A percentile compares a stretch with the other conserved stretches of the same genome.
These are phyloP conservation scores for Lolium perenne DNA, from an alignment of 176 grass and related monocot genomes.

Conservation along the genomic window DNA sequence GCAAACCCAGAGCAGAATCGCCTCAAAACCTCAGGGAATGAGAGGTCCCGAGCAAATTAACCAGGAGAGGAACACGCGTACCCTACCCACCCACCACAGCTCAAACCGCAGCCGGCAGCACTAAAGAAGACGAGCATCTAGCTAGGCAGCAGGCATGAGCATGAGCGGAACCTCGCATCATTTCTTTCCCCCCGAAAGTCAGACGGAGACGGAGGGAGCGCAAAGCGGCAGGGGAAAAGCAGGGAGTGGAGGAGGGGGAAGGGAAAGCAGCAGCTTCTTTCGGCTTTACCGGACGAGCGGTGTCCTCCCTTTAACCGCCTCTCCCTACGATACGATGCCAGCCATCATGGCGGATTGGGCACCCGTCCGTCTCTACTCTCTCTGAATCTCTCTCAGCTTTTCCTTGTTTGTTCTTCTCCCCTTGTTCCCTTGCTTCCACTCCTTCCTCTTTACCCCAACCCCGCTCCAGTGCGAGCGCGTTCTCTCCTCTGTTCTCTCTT, in stretches of 20 bases:
- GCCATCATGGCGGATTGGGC: constrained; percentile 47
- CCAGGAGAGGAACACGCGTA: neutral
- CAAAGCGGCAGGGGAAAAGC: neutral
- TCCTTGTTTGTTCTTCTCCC: neutral
- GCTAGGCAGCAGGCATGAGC: constrained; percentile 53
- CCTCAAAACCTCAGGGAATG: neutral
- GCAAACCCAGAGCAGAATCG: neutral
- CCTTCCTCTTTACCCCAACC: constrained; percentile 5
- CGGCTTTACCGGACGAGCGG: constrained; percentile 61
- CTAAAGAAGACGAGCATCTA: constrained; percentile 50
- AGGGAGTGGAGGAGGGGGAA: constrained; percentile 7
- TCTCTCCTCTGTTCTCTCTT: neutral
- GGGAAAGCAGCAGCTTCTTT: constrained; percentile 56
- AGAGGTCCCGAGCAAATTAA: neutral
- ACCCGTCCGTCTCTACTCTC: neutral
- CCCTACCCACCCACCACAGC: constrained; percentile 15
- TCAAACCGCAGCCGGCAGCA: neutral
- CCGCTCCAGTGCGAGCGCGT: neutral
- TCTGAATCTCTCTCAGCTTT: constrained; percentile 28
- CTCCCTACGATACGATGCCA: constrained; percentile 42
- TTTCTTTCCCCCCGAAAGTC: constrained; percentile 49
- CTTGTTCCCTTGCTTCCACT: neutral
- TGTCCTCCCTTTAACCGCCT: constrained; percentile 65
- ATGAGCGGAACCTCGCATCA: constrained; percentile 68
- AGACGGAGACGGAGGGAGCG: constrained; percentile 12